These are phyloP conservation scores for Cytospora piceicola DNA, from an alignment of 2,329 filamentous ascomycete species.

Conservation along the genomic window DNA sequence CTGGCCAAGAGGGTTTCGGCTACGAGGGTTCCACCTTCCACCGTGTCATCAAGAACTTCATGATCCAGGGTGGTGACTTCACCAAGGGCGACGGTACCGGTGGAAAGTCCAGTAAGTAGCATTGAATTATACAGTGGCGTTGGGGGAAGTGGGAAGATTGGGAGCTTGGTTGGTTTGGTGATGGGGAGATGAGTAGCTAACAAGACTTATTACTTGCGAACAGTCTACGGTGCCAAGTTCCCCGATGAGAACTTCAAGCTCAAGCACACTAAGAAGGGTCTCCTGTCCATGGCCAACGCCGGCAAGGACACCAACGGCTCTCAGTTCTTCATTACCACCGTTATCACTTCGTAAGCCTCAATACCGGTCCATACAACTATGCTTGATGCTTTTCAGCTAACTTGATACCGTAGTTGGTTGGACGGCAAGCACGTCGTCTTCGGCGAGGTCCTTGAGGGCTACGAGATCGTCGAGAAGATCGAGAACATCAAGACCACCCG, in stretches of 20 bases:
- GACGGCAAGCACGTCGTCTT: conserved; percentile 87
- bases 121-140: neutral
- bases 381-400: conserved; percentile 18
- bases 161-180: too few species aligned
- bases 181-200: conserved; percentile 1
- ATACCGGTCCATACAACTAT: conserved; percentile 5
- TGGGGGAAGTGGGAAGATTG: neutral
- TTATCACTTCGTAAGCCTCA: conserved; percentile 68
- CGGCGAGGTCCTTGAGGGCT: conserved; percentile 85
- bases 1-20: conserved; percentile 84
- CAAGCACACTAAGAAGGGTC: conserved; percentile 84
- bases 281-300: conserved; percentile 84
- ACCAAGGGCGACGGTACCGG: conserved; percentile 81
- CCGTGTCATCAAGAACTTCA: conserved; percentile 88
- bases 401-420: conserved; percentile 65
- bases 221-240: conserved; percentile 85
- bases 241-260: conserved; percentile 94
- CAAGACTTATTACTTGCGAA: neutral
- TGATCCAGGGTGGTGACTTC: conserved; percentile 92
- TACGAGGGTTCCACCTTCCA: conserved; percentile 85
- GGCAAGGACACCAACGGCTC: conserved; percentile 86
- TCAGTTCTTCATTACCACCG: conserved; percentile 91
- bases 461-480: conserved; percentile 78
- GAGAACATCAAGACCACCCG: conserved; percentile 69
- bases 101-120: conserved; percentile 76